These are phyloP conservation scores for Cytospora piceae DNA, from an alignment of 2,329 filamentous ascomycete genomes.

Conservation along the genomic window DNA sequence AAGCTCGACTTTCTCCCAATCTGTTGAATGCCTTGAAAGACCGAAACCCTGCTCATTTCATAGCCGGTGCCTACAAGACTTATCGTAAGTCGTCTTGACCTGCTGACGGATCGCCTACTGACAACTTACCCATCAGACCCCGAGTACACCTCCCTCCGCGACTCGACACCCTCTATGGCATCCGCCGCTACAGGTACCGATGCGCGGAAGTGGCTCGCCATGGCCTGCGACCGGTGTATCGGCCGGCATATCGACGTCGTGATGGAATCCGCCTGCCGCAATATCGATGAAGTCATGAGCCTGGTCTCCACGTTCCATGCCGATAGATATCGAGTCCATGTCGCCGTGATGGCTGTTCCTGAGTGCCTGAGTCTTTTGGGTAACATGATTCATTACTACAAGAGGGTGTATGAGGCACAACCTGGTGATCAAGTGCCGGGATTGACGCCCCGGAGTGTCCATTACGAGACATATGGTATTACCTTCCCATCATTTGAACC, in stretches of 20 bases:
- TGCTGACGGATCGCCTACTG: not conserved
- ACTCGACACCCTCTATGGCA: conserved; percentile 29
- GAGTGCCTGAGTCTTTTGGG: conserved; percentile 47
- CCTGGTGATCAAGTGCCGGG: conserved; percentile 43
- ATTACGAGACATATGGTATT: conserved; percentile 48
- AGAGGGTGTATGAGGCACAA: conserved; percentile 41
- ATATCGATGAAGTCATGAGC: conserved; percentile 45
- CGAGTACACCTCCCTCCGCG: conserved; percentile 41
- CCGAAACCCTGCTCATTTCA: conserved; percentile 44
- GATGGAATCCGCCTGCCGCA: conserved; percentile 51
- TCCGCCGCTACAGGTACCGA: conserved; percentile 45
- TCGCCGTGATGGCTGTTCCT: conserved; percentile 49
- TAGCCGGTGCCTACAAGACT: conserved; percentile 54
- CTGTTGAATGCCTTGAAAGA: conserved; percentile 38
- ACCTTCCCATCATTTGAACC: not conserved
- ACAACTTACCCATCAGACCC: conserved; percentile 38
- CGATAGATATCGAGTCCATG: conserved; percentile 44
- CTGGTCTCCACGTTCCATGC: conserved; percentile 42
- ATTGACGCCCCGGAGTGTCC: conserved; percentile 48
- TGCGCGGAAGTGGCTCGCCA: conserved; percentile 49
- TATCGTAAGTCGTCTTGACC: conserved; percentile 37
- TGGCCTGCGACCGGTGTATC: conserved; percentile 43
- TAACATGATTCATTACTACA: conserved; percentile 46
- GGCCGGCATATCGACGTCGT: conserved; percentile 42
- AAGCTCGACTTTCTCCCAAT: conserved; percentile 48